Base-by-base conservation (phyloP, 1,284 basidiomycete genomes). In the Athelia psychrophila region DNA sequence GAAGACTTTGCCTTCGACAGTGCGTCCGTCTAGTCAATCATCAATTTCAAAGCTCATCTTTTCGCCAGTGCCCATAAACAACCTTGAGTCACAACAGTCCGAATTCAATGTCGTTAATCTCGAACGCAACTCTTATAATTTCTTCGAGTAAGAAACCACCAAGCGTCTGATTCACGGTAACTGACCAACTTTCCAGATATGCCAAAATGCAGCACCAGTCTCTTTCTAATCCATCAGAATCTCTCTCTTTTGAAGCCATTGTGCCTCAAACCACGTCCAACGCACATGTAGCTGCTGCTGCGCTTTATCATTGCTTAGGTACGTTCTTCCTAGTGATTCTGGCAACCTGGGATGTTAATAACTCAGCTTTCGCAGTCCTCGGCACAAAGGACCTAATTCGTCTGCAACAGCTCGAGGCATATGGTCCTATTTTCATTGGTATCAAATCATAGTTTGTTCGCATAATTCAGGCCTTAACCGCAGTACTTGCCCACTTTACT, bases 281-380 rank as follows among this genome's bases (percentile, higher is more conserved):
- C 2, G 73, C 80, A 16, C 87, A 85, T 60, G 86, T 92, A 30
- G 89, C 88, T 5, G 81, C 88, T 16, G 80, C 86, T 25, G 89
- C 82, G 3, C 84, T 92, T 63, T 89, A 92, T 68, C 88, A 92
- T 57, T 90, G 87, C 64, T 74, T 91, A 48, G 87, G 88, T 89
- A 53, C 48, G 80, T 69, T 46, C 12, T 22, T 24, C 38, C 15
- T 15, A 20, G 15, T 9, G 53, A 44, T 36, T 19, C 40, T n/a
- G 8, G 6, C 20, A 6, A 6, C n/a, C 38, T n/a, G n/a, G 20
- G 38, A n/a, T n/a, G 6, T 40, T 58, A 53, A 47, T 22, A 48
- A 18, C 53, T 53, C 33, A 40, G 9, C 20, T 32, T 50, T 48
- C 36, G 19, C 60, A 88, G 87, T 85, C 36, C 78, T 88, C 44